Percentiles rank a stretch among this genome's conserved stretches.
These are phyloP conservation scores for Bathelium albidoporum DNA, from an alignment of 495 filamentous ascomycete genomes.

Conservation along the genomic window DNA sequence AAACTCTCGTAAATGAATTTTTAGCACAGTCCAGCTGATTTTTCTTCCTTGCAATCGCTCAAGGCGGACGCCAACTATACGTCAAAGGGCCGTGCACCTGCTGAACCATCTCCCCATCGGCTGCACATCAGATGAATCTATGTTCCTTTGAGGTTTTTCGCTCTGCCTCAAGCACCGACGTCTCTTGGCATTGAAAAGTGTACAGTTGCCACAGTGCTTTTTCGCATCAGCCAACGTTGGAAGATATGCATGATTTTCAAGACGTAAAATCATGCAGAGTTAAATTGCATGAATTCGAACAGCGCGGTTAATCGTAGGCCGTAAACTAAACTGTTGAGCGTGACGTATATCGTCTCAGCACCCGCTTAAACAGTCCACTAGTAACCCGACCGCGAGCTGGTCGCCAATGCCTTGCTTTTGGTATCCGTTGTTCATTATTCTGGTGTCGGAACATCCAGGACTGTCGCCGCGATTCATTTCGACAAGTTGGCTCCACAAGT, in stretches of 20 bases:
- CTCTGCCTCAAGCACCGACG: background rate
- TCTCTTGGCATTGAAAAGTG: no score
- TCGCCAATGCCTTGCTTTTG: constrained; percentile 23
- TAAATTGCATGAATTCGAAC: constrained; percentile 3
- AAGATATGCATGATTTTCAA: background rate
- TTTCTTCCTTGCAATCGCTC: no score
- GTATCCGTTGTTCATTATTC: constrained; percentile 21
- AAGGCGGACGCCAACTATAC: no score
- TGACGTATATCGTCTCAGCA: constrained; percentile 24
- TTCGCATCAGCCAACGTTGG: background rate
- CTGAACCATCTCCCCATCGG: no score
- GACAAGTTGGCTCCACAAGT: constrained; percentile 19
- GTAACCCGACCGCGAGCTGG: constrained; percentile 19
- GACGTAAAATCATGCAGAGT: background rate
- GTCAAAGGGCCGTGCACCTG: no score
- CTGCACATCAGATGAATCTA: no score
- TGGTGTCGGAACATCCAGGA: constrained; percentile 18
- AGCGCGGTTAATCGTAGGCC: constrained; percentile 19
- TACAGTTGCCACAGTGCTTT: background rate
- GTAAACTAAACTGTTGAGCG: constrained; percentile 24
- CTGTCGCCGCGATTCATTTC: constrained; percentile 17
- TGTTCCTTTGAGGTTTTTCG: background rate
- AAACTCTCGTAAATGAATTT: no score
- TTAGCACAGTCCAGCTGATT: no score
- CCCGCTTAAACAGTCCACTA: constrained; percentile 28